Conservation (phyloP, 257 asterid species). For the Primulina tabacum region DNA sequence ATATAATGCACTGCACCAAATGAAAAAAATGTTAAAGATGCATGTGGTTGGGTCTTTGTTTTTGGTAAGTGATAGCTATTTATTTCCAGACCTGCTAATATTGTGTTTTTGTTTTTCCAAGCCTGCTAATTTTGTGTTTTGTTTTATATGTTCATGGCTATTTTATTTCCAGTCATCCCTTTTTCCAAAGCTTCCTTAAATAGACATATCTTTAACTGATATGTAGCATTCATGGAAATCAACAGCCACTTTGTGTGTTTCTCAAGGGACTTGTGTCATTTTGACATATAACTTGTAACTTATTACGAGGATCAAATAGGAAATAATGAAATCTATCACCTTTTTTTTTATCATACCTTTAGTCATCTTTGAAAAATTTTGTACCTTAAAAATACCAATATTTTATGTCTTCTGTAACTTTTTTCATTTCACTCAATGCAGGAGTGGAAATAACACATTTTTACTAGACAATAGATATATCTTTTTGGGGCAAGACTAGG, state of each 20-base stretch:
- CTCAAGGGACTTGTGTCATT: neutral
- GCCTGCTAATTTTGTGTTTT: neutral
- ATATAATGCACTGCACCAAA: neutral
- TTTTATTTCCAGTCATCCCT: too few relatives aligned
- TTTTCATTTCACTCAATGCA: neutral
- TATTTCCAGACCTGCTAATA: neutral
- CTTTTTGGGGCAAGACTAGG: neutral
- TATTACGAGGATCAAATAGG: neutral
- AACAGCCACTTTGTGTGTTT: neutral
- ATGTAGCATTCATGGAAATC: neutral
- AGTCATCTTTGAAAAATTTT: neutral
- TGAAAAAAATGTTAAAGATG: neutral
- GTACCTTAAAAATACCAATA: neutral
- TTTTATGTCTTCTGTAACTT: neutral
- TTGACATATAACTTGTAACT: too few relatives aligned
- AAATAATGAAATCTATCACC: neutral
- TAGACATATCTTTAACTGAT: neutral
- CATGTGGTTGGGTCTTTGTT: slow-evolving; percentile 2
- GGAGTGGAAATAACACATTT: neutral
- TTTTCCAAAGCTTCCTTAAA: neutral
- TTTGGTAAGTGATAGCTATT: neutral
- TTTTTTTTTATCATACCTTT: neutral
- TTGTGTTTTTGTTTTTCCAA: neutral
- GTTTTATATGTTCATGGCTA: too few relatives aligned
- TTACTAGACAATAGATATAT: neutral